These are phyloP conservation scores for Suillus americanus DNA, from an alignment of 768 basidiomycete genomes.

Conservation along the genomic window DNA sequence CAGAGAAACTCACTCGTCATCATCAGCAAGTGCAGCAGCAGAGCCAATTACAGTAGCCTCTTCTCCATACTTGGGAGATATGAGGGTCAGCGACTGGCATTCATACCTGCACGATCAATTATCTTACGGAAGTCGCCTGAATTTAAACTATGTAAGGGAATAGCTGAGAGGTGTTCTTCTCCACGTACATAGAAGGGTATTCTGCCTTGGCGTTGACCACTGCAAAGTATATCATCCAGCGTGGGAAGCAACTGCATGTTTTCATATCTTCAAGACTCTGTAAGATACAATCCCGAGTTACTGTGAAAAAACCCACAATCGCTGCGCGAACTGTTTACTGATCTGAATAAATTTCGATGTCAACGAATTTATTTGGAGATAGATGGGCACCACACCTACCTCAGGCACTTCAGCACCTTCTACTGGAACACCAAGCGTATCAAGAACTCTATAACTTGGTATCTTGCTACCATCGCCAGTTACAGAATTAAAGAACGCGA, in stretches of 20 bases:
- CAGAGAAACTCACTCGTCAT: constrained; percentile 75
- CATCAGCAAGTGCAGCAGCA: constrained; percentile 76
- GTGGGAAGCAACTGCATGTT: constrained; percentile 79
- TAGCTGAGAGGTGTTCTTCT: background rate
- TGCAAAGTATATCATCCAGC: constrained; percentile 86
- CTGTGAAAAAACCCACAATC: constrained; percentile 41
- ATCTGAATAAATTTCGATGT: constrained; percentile 42
- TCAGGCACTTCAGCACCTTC: constrained; percentile 76
- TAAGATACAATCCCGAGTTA: background rate
- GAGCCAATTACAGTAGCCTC: constrained; percentile 89
- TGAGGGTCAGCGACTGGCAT: constrained; percentile 6
- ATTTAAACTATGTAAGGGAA: background rate
- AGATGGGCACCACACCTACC: constrained; percentile 40
- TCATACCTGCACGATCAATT: background rate
- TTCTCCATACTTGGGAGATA: constrained; percentile 67
- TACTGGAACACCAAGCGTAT: constrained; percentile 71
- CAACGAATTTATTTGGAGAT: constrained; percentile 7
- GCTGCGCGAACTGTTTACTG: constrained; percentile 64
- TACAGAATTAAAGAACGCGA: constrained; percentile 82
- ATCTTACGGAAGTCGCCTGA: constrained; percentile 81
- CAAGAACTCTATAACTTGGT: constrained; percentile 84
- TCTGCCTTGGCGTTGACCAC: constrained; percentile 91
- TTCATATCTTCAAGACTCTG: constrained; percentile 52
- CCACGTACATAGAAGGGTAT: constrained; percentile 82
- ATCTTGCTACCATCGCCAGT: constrained; percentile 60